Evolutionary conservation across 2,329 filamentous ascomycete genomes (phyloP), one percentile per base, ranked within the genome.

Genomic region (Colletotrichum godetiae): DNA sequence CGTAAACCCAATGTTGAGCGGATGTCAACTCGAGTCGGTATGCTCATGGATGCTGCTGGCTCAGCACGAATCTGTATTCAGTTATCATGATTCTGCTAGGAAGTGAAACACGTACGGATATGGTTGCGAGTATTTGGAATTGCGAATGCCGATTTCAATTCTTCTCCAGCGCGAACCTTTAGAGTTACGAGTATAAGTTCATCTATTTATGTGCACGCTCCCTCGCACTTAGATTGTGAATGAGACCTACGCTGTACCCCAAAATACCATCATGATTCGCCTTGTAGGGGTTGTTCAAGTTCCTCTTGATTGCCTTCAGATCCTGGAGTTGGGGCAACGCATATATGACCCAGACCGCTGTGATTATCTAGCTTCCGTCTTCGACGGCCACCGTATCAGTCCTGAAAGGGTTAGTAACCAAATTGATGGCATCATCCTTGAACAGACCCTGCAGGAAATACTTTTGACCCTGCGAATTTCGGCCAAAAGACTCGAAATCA

Each of bases 261-360:
- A 33, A 15, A 12, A 49, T 49, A 49, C 46, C 42, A 60, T 22
- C 22, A 67, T 67, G 65, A 24, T 49, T 7, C 42, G 56, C 24
- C 65, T 67, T 33, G 56, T 67, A 3, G 65, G 65, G 33, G 46
- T 67, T 49, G 24, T 67, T 37, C 33, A 67, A 46, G 55, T 67
- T 52, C 31, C 64, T 37, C 64, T 67, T 24, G 42, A 57, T 33
- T n/a, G 55, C 57, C 53, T 67, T 12, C 13, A 33, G 15, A 46
- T 49, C 15, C 31, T 67, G 27, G 55, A 67, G 37, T 37, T 46
- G 13, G 55, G 55, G 37, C 55, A 67, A 46, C 55, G 55, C 12
- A 13, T 33, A 59, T 67, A 59, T 60, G 35, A 67, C 37, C 35
- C 27, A 29, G 64, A 52, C 27, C 64, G 64, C 11, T 57, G 37